Conservation (phyloP, 352 stramenopile genomes). For the Globisporangium paroecandrum region DNA sequence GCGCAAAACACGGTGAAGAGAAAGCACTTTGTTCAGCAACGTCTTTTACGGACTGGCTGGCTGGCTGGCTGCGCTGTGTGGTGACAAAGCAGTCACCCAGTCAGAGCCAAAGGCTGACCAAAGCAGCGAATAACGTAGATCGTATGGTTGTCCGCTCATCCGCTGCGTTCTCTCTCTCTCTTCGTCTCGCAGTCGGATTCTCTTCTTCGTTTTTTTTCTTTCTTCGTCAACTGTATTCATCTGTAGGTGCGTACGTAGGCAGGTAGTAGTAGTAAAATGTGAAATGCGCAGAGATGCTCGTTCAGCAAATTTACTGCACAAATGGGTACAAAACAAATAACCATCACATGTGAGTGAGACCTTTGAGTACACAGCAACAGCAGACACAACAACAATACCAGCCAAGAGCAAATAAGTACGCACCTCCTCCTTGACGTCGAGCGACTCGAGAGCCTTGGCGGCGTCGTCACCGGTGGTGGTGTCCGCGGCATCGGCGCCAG, state of each 20-base stretch:
- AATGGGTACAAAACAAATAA: slow-evolving; percentile 4
- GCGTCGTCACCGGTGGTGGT: slow-evolving; percentile 91
- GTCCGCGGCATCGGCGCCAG: slow-evolving; percentile 89
- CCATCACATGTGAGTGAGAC: slow-evolving; percentile 4
- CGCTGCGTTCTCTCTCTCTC: slow-evolving; percentile 1
- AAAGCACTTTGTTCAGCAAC: slow-evolving; percentile 12
- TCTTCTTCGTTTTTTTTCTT: slow-evolving; percentile 7
- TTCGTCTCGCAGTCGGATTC: slow-evolving; percentile 1
- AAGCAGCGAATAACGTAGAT: background rate
- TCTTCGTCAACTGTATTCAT: slow-evolving; percentile 18
- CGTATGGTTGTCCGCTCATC: background rate
- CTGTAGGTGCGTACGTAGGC: slow-evolving; percentile 12
- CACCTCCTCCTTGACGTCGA: slow-evolving; percentile 89
- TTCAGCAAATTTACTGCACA: slow-evolving; percentile 19
- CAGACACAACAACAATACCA: background rate
- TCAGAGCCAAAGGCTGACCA: background rate
- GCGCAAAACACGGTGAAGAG: slow-evolving; percentile 4
- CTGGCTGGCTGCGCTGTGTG: background rate
- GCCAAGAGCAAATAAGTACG: background rate
- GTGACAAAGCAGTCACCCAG: background rate
- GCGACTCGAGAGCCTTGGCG: slow-evolving; percentile 86
- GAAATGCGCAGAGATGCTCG: slow-evolving; percentile 8
- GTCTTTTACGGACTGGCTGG: background rate
- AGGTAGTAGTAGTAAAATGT: slow-evolving; percentile 12
- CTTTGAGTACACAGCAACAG: background rate